Conservation (phyloP, 2,329 filamentous ascomycete genomes). For the Davidsoniella australis region DNA sequence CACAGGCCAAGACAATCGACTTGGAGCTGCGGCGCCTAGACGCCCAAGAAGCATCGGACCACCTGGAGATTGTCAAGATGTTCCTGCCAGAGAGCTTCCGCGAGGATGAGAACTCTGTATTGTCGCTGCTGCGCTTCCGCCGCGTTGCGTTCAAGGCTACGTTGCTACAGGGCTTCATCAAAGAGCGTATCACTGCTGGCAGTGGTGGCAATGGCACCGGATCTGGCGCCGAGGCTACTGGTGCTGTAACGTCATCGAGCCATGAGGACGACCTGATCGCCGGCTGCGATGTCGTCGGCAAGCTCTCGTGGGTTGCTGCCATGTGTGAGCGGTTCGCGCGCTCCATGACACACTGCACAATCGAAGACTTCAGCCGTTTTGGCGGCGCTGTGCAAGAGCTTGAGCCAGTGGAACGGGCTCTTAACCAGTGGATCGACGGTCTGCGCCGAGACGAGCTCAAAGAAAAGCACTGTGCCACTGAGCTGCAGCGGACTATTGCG, state of each 20-base stretch:
- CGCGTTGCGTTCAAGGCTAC: slow-evolving; percentile 76
- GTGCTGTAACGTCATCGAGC: slow-evolving; percentile 30
- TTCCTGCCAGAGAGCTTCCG: slow-evolving; percentile 79
- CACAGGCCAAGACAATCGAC: slow-evolving; percentile 87
- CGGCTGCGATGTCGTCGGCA: slow-evolving; percentile 67
- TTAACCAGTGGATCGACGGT: slow-evolving; percentile 78
- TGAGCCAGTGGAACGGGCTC: slow-evolving; percentile 73
- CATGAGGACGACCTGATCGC: slow-evolving; percentile 65
- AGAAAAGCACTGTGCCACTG: slow-evolving; percentile 63
- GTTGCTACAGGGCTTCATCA: slow-evolving; percentile 60
- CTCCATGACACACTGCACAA: slow-evolving; percentile 60
- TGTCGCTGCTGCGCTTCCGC: slow-evolving; percentile 75
- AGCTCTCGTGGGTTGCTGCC: slow-evolving; percentile 65
- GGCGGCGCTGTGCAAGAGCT: slow-evolving; percentile 72
- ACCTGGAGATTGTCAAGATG: slow-evolving; percentile 72
- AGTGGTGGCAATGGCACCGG: neutral
- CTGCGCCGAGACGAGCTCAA: slow-evolving; percentile 72
- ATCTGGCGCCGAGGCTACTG: neutral
- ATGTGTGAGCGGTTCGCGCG: slow-evolving; percentile 76
- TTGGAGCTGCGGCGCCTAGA: slow-evolving; percentile 74
- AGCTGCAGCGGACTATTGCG: slow-evolving; percentile 69
- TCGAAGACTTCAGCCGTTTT: slow-evolving; percentile 62
- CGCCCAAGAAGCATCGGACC: slow-evolving; percentile 74
- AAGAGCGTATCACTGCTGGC: slow-evolving; percentile 56
- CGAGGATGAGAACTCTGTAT: slow-evolving; percentile 67